These are phyloP conservation scores for Mucor velutinosus DNA, from an alignment of 371 early-diverging fungal genomes.

Conservation along the genomic window DNA sequence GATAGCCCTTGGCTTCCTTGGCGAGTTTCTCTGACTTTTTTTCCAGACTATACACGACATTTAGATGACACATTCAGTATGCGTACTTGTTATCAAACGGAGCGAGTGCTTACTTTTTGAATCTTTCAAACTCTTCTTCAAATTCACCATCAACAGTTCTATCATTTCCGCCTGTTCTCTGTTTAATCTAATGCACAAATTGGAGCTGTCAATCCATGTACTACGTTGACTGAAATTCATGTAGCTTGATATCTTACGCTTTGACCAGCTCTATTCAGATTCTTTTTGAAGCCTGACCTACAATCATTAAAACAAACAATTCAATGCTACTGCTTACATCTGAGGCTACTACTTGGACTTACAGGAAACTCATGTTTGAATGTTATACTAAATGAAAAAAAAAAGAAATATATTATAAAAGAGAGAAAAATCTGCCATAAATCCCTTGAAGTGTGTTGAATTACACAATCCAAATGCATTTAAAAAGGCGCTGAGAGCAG, in stretches of 20 bases:
- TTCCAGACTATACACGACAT: constrained; percentile 70
- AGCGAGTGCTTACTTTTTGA: constrained; percentile 61
- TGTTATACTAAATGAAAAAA: neutral
- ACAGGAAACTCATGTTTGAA: constrained; percentile 47
- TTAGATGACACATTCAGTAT: neutral
- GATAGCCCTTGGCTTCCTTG: constrained; percentile 93
- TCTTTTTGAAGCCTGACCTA: constrained; percentile 87
- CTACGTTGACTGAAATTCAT: neutral
- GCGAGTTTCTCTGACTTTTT: constrained; percentile 83
- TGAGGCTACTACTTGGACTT: neutral
- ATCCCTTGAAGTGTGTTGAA: constrained; percentile 2
- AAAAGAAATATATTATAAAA: neutral
- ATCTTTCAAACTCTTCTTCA: constrained; percentile 85
- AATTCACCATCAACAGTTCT: constrained; percentile 85
- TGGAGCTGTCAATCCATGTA: neutral
- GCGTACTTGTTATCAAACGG: neutral
- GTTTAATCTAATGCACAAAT: constrained; percentile 56
- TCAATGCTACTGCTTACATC: neutral
- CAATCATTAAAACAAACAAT: neutral
- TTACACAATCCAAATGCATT: neutral
- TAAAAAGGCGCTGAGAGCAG: neutral
- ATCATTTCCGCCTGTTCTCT: constrained; percentile 71
- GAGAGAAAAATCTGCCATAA: neutral
- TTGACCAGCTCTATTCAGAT: constrained; percentile 81
- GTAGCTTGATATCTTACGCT: constrained; percentile 44